Percentiles rank a stretch among this genome's conserved stretches.
Evolutionary conservation across 768 basidiomycete species (phyloP).

Genomic region (Candolleomyces eurysporus): DNA sequence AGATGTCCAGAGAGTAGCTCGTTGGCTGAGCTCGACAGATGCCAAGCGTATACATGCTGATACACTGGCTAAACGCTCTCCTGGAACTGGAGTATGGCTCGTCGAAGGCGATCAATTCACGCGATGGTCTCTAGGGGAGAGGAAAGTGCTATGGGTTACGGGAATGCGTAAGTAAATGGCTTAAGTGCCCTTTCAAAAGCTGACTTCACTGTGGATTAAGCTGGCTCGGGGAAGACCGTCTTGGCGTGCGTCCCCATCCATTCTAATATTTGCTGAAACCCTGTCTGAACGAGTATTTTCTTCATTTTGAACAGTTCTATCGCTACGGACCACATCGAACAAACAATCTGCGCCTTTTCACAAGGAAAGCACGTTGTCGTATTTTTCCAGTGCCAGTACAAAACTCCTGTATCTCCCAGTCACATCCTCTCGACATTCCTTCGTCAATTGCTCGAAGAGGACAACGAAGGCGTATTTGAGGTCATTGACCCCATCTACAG

Average conservation of each 20-base stretch:
- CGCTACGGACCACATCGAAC: background rate
- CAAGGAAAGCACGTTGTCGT: background rate
- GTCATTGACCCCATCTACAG: background rate
- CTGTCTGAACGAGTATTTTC: no score
- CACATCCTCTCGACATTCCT: background rate
- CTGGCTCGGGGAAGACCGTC: constrained; percentile 5
- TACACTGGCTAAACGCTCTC: background rate
- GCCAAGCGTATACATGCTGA: background rate
- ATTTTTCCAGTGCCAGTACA: constrained; percentile 4
- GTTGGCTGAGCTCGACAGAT: background rate
- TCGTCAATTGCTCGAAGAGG: background rate
- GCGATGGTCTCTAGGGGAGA: background rate
- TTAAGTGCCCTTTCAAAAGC: no score
- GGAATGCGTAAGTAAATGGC: background rate
- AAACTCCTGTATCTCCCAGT: background rate
- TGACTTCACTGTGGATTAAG: background rate
- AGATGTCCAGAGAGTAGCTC: background rate
- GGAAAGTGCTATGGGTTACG: constrained; percentile 2
- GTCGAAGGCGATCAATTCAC: background rate
- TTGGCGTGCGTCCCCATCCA: background rate
- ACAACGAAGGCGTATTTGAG: background rate
- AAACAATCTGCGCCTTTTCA: background rate
- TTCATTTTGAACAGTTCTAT: background rate
- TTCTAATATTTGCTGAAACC: no score
- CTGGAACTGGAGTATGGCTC: background rate